Evolutionary conservation across 2,329 filamentous ascomycete species (phyloP), one percentile per base, ranked within the genome.

Genomic region (Verticillium isaacii): DNA sequence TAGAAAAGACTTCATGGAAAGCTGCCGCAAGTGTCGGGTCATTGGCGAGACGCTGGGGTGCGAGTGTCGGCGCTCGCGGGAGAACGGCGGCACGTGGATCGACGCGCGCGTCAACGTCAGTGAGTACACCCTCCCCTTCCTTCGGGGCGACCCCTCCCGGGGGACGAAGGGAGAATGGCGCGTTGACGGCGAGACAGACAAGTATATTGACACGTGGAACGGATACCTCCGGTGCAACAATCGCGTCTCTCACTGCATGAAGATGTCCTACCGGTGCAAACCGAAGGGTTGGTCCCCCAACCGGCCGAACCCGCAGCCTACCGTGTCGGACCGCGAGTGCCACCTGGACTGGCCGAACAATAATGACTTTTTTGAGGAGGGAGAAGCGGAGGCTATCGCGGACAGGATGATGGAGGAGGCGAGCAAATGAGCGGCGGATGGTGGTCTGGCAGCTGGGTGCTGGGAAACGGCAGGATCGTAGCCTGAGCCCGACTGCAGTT

Each of bases 161-260:
- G 1, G 1, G 17, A 9, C 6, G 25, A 17, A 5, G 3, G 36
- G 15, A n/a, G n/a, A 14, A 45, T 17, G 0, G 1, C 32, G 52
- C 25, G 12, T 39, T 37, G 12, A 58, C 37, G 37, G 37, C 14
- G n/a, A 15, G 4, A 8, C 17, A 63, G 63, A 63, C 45, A 29
- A 15, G 25, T 50, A 61, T 29, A 15, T 64, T 23, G 36, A 25
- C 39, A 64, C 59, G 39, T 64, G 61, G 59, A 63, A 64, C 34
- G 63, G 61, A 9, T 61, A 64, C 11, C 59, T 64, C 25, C 41
- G 50, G 25, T 64, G 63, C 41, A 34, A 25, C 39, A 36, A 59
- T 25, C 37, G 34, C 39, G 57, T 64, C 7, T 64, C 63, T 1
- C 39, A 52, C 34, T 64, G 61, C 56, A 41, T 60, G 23, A 23